Base-by-base conservation (phyloP, 495 filamentous ascomycete genomes). In the Hypoxylon perforatum region DNA sequence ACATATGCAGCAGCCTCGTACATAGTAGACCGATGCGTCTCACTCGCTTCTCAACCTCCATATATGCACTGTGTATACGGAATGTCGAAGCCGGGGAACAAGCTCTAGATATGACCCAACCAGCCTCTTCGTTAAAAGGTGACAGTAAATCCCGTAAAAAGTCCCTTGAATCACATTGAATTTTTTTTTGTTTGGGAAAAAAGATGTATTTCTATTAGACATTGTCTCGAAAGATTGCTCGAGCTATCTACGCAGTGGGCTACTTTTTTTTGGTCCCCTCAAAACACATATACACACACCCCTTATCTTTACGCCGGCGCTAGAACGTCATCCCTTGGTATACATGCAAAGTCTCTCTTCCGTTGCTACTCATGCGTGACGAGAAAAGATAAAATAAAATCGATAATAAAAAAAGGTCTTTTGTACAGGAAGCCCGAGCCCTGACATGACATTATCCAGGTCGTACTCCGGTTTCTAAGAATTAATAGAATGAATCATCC, bases 211-310 rank as follows among this genome's bases (percentile, higher is more conserved):
- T 68, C 55, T 53, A 69, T 69, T 69, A 69, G 57, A 65, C 52
- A 69, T 64, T 69, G 61, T 41, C 60, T 69, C 66, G 56, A 65
- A 61, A 65, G 30, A 69, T 69, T 57, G 50, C 61, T 69, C 61
- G 66, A 65, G 66, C 66, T 69, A 65, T 69, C 51, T 65, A 63
- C 60, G 56, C 57, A 23, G 53, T 52, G n/a, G n/a, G n/a, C n/a
- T n/a, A n/a, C n/a, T n/a, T n/a, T n/a, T n/a, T n/a, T n/a, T n/a
- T n/a, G n/a, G n/a, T n/a, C n/a, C n/a, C n/a, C n/a, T n/a, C n/a
- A n/a, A n/a, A n/a, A n/a, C n/a, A n/a, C n/a, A n/a, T n/a, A n/a
- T n/a, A n/a, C n/a, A n/a, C n/a, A 61, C 51, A 5, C 30, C 30
- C 30, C 30, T 33, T 33, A 33, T 33, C 30, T 33, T 61, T 69